Evolutionary conservation across 331 rosid genomes (phyloP).

Genomic region (Acacia concinna): DNA sequence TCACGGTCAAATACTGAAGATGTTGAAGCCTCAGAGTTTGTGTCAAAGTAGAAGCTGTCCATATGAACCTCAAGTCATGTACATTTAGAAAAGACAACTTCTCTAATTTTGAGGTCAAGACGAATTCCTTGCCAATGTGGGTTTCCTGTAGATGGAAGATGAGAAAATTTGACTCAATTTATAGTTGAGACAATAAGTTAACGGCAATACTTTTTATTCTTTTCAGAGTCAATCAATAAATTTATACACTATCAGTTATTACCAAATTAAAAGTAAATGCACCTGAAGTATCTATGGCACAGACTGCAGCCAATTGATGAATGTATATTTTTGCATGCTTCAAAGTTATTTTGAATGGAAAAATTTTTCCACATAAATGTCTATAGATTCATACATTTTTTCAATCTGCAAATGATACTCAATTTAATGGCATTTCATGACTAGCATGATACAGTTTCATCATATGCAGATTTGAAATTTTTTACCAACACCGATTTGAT

Average conservation of each 20-base stretch:
- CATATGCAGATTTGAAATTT: not conserved
- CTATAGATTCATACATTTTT: not conserved
- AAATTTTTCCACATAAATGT: not conserved
- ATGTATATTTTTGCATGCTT: not conserved
- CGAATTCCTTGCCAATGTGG: not conserved
- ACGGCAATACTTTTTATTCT: not conserved
- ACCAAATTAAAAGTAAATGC: not conserved
- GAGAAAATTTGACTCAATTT: not conserved
- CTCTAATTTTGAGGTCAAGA: not conserved
- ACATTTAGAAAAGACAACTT: not conserved
- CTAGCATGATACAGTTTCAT: not conserved
- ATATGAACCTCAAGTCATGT: conserved; percentile 16
- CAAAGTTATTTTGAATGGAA: not conserved
- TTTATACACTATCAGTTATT: not conserved
- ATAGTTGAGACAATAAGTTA: not conserved
- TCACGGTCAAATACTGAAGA: not conserved
- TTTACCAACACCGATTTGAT: not conserved
- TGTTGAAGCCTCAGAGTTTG: not conserved
- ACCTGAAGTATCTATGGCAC: not conserved
- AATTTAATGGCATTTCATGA: not conserved
- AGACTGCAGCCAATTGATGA: not conserved
- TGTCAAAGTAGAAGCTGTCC: conserved; percentile 2
- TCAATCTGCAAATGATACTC: not conserved
- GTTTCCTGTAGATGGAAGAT: not conserved
- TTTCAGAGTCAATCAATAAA: not conserved